Evolutionary conservation across 2,329 filamentous ascomycete genomes (phyloP), one percentile per base, ranked within the genome.

Genomic region (Xylaria multiplex): DNA sequence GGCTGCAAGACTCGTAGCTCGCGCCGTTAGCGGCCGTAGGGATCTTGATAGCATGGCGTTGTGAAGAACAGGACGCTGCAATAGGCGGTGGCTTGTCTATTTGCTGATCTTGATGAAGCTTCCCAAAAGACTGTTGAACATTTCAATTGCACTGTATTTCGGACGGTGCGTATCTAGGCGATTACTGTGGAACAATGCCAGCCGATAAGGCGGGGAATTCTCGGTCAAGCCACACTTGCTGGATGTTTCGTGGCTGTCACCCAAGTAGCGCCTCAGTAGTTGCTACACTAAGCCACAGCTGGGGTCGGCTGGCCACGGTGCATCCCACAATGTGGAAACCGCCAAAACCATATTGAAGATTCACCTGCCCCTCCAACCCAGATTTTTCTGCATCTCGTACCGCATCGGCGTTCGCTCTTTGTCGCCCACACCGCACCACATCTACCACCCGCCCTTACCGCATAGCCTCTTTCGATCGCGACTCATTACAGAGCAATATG

Each of bases 401-500:
- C 61, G 61, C 46, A 60, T 46, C 40, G 62, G 45, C 57, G 35
- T 40, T n/a, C 37, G 8, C n/a, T 42, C 64, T 48, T 30, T 46
- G 16, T 24, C n/a, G 11, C 49, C n/a, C n/a, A 37, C 56, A 57
- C 54, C 22, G n/a, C 22, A n/a, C 46, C 48, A 64, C 64, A 40
- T 13, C 37, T 49, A 46, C 4, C 48, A 35, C 2, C 48, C 13
- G 46, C 14, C 48, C 7, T 53, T 24, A n/a, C 45, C 13, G 32
- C 16, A n/a, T 53, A 14, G 19, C 42, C 49, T 8, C n/a, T 24
- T 59, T 49, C 45, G 30, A 55, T 35, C 57, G 48, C 35, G 56
- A 64, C 24, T 58, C 62, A 77, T 74, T 68, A 75, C 76, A 58
- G 72, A 76, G 73, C 71, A 85, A 87, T 77, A 85, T 90, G 81